Base-by-base conservation (phyloP, 805 yeast genomes). In the Suhomyces pyralidae region DNA sequence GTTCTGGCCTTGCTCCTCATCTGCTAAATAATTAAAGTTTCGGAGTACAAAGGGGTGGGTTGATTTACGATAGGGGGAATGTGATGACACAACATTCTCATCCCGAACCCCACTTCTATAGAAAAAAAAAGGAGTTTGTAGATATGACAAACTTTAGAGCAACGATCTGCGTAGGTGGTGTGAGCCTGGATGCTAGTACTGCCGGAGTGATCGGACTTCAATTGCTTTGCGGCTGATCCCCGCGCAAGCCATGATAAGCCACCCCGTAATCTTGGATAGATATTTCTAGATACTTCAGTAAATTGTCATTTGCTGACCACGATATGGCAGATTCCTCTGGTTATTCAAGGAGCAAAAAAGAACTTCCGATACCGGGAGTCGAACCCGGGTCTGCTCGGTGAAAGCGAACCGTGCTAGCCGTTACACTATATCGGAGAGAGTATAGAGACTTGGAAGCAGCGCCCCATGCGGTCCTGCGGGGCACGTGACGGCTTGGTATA, bases 321-420 rank as follows among this genome's bases (percentile, higher is more conserved):
- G n/a, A 12, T 12, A 12, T 10, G 6, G 32, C 14, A 28, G n/a
- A 28, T 36, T 36, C 14, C 9, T 15, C 20, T 17, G 14, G 20
- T 12, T 15, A 36, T 36, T 15, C 17, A 3, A 22, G 1, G 24
- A 9, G 30, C 45, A 24, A 42, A 42, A 42, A 12, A 45, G 32
- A 10, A 28, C n/a, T 80, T 83, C 88, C 88, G 86, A 81, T 82
- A 78, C 88, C 86, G 88, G 88, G 88, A 82, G 86, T 84, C 86
- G 88, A 84, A 84, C 88, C 87, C 88, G 86, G 84, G 82, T 77
- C 74, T 83, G 85, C 87, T 81, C 87, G 86, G 87, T 83, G 86
- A 83, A 83, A 83, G 87, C 86, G 86, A 81, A 80, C 85, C 85
- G 83, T 83, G 86, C 81, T 83, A 81, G 83, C 87, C 87, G 85